Evolutionary conservation across 352 stramenopile genomes (phyloP).

Genomic region (Globisporangium perplexum): DNA sequence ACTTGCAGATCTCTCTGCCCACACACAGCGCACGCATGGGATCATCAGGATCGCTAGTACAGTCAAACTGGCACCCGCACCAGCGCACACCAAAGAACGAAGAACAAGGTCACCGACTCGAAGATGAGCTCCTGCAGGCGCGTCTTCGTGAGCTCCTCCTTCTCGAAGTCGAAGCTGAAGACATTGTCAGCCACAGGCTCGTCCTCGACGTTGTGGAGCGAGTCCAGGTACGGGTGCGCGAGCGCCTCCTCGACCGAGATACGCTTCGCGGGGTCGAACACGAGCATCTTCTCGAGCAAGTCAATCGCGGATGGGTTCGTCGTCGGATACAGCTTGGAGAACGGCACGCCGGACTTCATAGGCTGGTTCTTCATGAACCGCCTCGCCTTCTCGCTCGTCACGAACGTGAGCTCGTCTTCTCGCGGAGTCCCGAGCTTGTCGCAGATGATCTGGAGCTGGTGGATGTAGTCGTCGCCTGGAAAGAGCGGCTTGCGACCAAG

Average conservation of each 20-base stretch:
- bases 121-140: slow-evolving; percentile 86
- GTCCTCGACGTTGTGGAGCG: slow-evolving; percentile 91
- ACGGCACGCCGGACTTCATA: slow-evolving; percentile 59
- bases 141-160: slow-evolving; percentile 75
- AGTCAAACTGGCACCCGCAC: too few relatives aligned
- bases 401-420: slow-evolving; percentile 88
- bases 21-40: too few relatives aligned
- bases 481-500: slow-evolving; percentile 90
- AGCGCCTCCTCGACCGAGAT: slow-evolving; percentile 93
- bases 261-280: slow-evolving; percentile 84
- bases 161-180: slow-evolving; percentile 90
- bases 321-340: slow-evolving; percentile 68
- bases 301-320: slow-evolving; percentile 70
- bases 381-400: slow-evolving; percentile 87
- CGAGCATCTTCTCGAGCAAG: slow-evolving; percentile 82
- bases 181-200: slow-evolving; percentile 72
- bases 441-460: slow-evolving; percentile 97
- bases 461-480: slow-evolving; percentile 98
- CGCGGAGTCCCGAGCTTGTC: slow-evolving; percentile 86
- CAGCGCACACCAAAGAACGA: not conserved
- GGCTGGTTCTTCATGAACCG: slow-evolving; percentile 86
- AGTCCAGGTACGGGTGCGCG: slow-evolving; percentile 86
- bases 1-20: slow-evolving; percentile 5
- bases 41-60: not conserved
- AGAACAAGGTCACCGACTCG: slow-evolving; percentile 39